Evolutionary conservation across 2,329 filamentous ascomycete genomes (phyloP), one percentile per base, ranked within the genome.

Genomic region (Trichoderma sp.): DNA sequence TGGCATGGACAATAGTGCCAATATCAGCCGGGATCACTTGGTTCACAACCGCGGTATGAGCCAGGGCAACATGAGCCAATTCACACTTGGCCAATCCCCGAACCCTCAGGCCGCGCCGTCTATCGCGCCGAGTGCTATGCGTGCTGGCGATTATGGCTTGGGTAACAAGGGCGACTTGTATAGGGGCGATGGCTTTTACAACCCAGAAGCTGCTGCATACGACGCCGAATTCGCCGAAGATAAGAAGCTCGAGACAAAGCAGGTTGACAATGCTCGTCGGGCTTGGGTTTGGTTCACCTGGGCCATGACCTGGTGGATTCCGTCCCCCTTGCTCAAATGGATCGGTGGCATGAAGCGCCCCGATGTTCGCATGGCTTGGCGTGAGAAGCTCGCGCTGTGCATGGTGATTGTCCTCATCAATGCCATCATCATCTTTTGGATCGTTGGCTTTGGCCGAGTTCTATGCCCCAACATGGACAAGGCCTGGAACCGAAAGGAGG

Each of bases 301-400:
- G 94, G 88, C 89, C 1, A 75, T 97, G 63, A 99, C 96, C 0
- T 98, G 94, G 80, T 98, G 93, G 92, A 96, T 98, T 75, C 96
- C 96, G 0, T 98, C 95, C 0, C 92, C 93, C 62, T 75, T 93
- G 2, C 89, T 99, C 18, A 88, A 88, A n/a, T 91, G 87, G 73
- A 78, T 98, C 72, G 96, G 96, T 36, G 93, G 95, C 26, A 99
- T 99, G 96, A 97, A 97, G 83, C 91, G 96, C 70, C 96, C 95
- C 2, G 96, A 99, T 82, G 94, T 99, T 9, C 93, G 96, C 30
- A 93, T 98, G 89, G 96, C 96, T 0, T 99, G 96, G 96, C 89
- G 96, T 81, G 96, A 99, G 79, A 99, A 99, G 82, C 66, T 99
- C 12, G 92, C 96, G 0, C 85, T 99, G 12, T 90, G 95, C 61